Evolutionary conservation across 495 filamentous ascomycete genomes (phyloP).

Genomic region (Aspergillus coremiiformis): DNA sequence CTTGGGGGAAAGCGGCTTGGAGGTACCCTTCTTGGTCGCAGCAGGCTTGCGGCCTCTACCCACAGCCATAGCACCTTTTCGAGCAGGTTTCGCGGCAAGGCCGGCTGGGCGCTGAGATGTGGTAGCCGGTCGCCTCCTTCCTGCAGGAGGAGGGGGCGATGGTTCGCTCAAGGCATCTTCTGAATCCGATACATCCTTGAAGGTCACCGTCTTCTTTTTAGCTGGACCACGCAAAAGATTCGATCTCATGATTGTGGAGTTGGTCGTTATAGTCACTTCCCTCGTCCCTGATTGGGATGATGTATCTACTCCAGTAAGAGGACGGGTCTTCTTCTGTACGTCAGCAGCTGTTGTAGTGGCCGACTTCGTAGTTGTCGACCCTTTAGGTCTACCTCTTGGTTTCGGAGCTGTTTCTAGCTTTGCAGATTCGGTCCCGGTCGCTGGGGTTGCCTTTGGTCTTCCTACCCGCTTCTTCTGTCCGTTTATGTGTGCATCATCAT

Average conservation of each 20-base stretch:
- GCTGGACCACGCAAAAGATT: conserved; percentile 36
- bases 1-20: conserved; percentile 49
- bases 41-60: conserved; percentile 35
- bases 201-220: conserved; percentile 49
- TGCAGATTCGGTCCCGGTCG: conserved; percentile 3
- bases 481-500: conserved; percentile 23
- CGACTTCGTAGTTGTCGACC: conserved; percentile 15
- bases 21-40: conserved; percentile 22
- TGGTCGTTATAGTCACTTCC: conserved; percentile 24
- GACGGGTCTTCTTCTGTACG: conserved; percentile 22
- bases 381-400: conserved; percentile 34
- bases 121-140: conserved; percentile 13
- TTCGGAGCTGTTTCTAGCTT: conserved; percentile 20
- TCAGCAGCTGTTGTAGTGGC: conserved; percentile 5
- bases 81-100: conserved; percentile 43
- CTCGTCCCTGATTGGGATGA: conserved; percentile 14
- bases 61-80: conserved; percentile 29
- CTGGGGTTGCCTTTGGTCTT: conserved; percentile 25
- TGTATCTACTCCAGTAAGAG: conserved; percentile 13
- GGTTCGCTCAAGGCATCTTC: conserved; percentile 26
- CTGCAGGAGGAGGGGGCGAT: conserved; percentile 17
- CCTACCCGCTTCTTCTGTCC: conserved; percentile 31
- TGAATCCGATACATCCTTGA: conserved; percentile 36
- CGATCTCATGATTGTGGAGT: conserved; percentile 27
- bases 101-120: conserved; percentile 21